phyloP scores from a whole-genome alignment of 257 asterid species.

The Jasminum sambac region DNA sequence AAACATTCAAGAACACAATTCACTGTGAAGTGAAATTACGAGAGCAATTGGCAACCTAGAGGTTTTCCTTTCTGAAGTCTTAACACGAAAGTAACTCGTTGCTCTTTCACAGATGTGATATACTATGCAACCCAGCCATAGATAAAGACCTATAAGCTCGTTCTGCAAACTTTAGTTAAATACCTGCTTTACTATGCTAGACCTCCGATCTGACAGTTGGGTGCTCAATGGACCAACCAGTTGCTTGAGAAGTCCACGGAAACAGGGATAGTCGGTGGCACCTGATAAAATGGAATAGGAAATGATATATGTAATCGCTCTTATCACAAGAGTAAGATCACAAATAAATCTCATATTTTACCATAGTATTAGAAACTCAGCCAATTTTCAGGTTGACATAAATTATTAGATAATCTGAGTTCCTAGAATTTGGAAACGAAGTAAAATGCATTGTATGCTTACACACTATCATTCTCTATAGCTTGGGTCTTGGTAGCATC shows the following conservation, averaged over 20 bases:
- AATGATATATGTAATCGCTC: slow-evolving; percentile 3
- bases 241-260: slow-evolving; percentile 95
- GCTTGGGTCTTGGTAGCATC: background rate
- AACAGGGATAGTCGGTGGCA: slow-evolving; percentile 83
- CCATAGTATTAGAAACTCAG: slow-evolving; percentile 5
- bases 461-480: slow-evolving; percentile 7
- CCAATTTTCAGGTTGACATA: slow-evolving; percentile 13
- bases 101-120: slow-evolving; percentile 9
- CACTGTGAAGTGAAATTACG: slow-evolving; percentile 17
- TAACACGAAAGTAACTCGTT: slow-evolving; percentile 14
- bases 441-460: background rate
- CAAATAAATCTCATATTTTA: background rate
- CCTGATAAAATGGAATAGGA: slow-evolving; percentile 50
- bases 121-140: background rate
- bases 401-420: slow-evolving; percentile 13
- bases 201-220: slow-evolving; percentile 94
- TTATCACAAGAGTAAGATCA: slow-evolving; percentile 6
- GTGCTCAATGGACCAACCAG: slow-evolving; percentile 83
- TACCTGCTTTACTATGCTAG: slow-evolving; percentile 99
- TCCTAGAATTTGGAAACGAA: slow-evolving; percentile 3
- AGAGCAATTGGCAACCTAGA: slow-evolving; percentile 8
- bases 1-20: slow-evolving; percentile 9
- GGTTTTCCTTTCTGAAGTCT: slow-evolving; percentile 16
- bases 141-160: background rate
- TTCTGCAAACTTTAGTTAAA: slow-evolving; percentile 15